These are phyloP conservation scores for Salix exigua DNA, from an alignment of 345 rosid species.

Conservation along the genomic window DNA sequence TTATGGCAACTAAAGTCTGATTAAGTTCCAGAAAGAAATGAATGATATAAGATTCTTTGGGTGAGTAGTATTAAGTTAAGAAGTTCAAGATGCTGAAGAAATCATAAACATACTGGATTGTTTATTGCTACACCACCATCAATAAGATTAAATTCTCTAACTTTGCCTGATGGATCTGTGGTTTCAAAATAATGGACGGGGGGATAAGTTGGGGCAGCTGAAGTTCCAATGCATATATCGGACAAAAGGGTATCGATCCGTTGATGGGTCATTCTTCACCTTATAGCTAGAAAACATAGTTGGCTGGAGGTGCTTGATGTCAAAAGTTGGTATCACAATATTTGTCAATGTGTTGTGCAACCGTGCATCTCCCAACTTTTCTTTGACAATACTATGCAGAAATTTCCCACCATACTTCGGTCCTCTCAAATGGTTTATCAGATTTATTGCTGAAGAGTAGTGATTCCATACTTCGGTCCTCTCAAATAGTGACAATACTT, in stretches of 20 bases:
- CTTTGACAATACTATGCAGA: too few species aligned
- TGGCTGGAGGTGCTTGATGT: conserved; percentile 65
- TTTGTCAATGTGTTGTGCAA: conserved; percentile 35
- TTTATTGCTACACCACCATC: conserved; percentile 84
- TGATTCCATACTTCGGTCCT: too few species aligned
- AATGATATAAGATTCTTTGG: neutral
- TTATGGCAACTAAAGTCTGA: conserved; percentile 48
- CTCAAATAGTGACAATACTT: too few species aligned
- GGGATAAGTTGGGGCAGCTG: conserved; percentile 67
- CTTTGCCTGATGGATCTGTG: conserved; percentile 30
- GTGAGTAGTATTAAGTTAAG: too few species aligned
- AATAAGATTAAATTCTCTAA: conserved; percentile 52
- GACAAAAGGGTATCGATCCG: conserved; percentile 50
- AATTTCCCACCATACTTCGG: conserved; percentile 6
- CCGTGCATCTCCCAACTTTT: too few species aligned
- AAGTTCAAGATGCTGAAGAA: neutral
- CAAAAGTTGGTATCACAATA: conserved; percentile 71
- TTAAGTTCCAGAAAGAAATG: neutral
- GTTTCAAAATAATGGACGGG: conserved; percentile 46
- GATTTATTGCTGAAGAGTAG: conserved; percentile 28
- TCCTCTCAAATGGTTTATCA: conserved; percentile 46
- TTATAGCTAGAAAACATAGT: conserved; percentile 51
- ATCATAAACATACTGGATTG: conserved; percentile 38
- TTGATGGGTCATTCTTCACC: conserved; percentile 33
- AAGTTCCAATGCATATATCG: conserved; percentile 56